Evolutionary conservation across 345 rosid species (phyloP).

Genomic region (Gossypium ekmanianum): DNA sequence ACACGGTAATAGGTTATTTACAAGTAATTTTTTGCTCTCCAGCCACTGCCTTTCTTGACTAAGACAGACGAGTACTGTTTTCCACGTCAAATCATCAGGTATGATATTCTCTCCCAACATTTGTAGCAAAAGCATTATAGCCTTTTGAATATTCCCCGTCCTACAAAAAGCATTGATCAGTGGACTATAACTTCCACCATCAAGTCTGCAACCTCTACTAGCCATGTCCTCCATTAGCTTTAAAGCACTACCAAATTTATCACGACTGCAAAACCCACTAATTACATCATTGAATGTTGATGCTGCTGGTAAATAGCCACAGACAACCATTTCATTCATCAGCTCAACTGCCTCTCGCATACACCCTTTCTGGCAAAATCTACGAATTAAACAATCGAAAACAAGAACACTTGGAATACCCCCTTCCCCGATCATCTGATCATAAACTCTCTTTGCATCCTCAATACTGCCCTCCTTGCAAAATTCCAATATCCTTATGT

Average conservation of each 20-base stretch:
- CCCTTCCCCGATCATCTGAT: conserved; percentile 48
- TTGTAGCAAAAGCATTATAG: conserved; percentile 35
- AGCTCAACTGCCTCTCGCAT: background rate
- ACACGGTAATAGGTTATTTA: conserved; percentile 22
- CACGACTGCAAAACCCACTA: background rate
- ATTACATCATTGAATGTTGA: background rate
- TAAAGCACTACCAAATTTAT: conserved; percentile 28
- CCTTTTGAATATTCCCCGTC: conserved; percentile 15
- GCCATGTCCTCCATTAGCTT: conserved; percentile 66
- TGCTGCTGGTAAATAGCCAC: background rate
- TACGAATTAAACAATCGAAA: conserved; percentile 55
- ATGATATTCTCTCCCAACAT: conserved; percentile 54
- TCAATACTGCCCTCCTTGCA: conserved; percentile 48
- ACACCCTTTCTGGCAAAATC: conserved; percentile 16
- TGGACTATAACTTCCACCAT: conserved; percentile 43
- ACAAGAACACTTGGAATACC: conserved; percentile 46
- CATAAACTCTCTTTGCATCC: conserved; percentile 37
- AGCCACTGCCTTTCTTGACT: conserved; percentile 35
- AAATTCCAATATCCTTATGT: conserved; percentile 46
- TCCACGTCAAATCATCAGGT: conserved; percentile 61
- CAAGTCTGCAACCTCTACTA: background rate
- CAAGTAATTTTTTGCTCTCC: conserved; percentile 21
- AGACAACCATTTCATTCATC: background rate
- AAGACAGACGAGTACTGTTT: conserved; percentile 41
- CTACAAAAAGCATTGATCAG: conserved; percentile 45